Evolutionary conservation across 2,329 filamentous ascomycete species (phyloP).

Genomic region (Trichophyton rubrum): DNA sequence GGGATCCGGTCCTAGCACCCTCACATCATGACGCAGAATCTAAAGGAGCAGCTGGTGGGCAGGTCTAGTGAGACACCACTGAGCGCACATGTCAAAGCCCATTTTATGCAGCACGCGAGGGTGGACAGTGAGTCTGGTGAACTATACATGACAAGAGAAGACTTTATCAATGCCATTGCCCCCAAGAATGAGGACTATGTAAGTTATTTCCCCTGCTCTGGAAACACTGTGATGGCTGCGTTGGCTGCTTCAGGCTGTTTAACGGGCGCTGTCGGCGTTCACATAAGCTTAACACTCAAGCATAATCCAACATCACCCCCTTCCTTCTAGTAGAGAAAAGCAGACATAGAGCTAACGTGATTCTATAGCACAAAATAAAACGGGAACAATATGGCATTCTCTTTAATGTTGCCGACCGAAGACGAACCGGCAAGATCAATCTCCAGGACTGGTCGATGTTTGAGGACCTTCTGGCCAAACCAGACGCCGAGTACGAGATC

Average conservation of each 20-base stretch:
- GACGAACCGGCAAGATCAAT: constrained; percentile 57
- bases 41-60: constrained; percentile 72
- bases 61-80: constrained; percentile 44
- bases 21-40: constrained; percentile 37
- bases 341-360: constrained; percentile 6
- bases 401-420: constrained; percentile 79
- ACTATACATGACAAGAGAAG: constrained; percentile 64
- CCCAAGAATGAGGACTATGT: constrained; percentile 84
- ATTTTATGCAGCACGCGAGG: constrained; percentile 63
- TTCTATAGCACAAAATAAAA: constrained; percentile 81
- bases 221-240: background rate
- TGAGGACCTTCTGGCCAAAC: constrained; percentile 83
- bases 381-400: constrained; percentile 90
- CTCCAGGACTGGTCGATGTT: constrained; percentile 85
- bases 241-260: background rate
- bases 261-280: background rate
- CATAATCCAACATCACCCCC: background rate
- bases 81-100: constrained; percentile 60
- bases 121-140: constrained; percentile 67
- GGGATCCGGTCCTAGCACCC: background rate
- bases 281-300: background rate
- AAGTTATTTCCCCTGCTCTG: constrained; percentile 33
- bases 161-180: constrained; percentile 84
- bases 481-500: constrained; percentile 97
- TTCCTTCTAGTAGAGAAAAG: no score